Evolutionary conservation across 495 filamentous ascomycete species (phyloP).

Genomic region (Schizothecium vesticola): DNA sequence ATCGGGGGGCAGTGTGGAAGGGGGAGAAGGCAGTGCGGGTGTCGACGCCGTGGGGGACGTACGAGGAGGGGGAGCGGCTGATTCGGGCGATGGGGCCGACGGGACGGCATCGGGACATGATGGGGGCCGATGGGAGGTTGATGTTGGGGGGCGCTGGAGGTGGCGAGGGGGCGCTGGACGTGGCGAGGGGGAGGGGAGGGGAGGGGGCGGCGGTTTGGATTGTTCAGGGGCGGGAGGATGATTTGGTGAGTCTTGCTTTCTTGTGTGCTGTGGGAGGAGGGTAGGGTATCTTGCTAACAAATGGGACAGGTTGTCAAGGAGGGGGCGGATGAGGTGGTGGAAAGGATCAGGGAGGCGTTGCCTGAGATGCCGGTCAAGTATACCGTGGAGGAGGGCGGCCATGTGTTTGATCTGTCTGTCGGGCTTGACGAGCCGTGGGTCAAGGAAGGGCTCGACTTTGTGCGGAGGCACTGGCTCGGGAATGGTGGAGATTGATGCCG

Average conservation of each 20-base stretch:
- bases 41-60: constrained; percentile 3
- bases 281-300: background rate
- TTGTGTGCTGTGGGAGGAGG: background rate
- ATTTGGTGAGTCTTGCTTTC: constrained; percentile 7
- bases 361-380: constrained; percentile 13
- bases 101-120: constrained; percentile 9
- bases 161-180: constrained; percentile 6
- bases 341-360: constrained; percentile 2
- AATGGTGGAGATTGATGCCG: background rate
- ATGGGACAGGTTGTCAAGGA: background rate
- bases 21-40: constrained; percentile 5
- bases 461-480: constrained; percentile 15
- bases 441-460: constrained; percentile 19
- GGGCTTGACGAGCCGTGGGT: constrained; percentile 10
- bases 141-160: constrained; percentile 9
- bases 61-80: background rate
- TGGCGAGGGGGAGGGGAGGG: background rate
- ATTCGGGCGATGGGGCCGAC: constrained; percentile 2
- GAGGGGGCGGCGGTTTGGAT: constrained; percentile 16
- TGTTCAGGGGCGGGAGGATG: constrained; percentile 18
- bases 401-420: constrained; percentile 15
- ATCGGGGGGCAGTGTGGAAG: background rate
- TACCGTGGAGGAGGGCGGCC: constrained; percentile 10
- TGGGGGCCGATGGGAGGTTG: constrained; percentile 8
- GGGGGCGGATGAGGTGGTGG: constrained; percentile 18